Conservation (phyloP, 2,329 filamentous ascomycete species). For the Fusarium xylarioides region DNA sequence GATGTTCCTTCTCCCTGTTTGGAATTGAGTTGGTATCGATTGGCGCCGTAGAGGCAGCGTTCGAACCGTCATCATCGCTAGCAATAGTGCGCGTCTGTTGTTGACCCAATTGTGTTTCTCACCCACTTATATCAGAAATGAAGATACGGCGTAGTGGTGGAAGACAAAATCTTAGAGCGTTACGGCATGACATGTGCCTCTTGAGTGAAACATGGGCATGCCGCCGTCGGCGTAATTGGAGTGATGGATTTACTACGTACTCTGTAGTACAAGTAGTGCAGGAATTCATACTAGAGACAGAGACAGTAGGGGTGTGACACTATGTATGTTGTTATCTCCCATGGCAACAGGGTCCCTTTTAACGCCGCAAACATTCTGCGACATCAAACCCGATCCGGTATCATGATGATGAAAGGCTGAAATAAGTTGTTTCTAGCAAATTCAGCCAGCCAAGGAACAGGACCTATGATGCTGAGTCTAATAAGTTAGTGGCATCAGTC, state of each 20-base stretch:
- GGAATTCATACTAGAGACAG: constrained; percentile 10
- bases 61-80: constrained; percentile 3
- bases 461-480: neutral
- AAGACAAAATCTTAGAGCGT: constrained; percentile 16
- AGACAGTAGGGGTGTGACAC: constrained; percentile 14
- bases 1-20: neutral
- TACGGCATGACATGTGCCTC: constrained; percentile 8
- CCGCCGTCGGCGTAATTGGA: constrained; percentile 8
- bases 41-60: neutral
- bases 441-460: constrained; percentile 22
- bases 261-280: too few species aligned
- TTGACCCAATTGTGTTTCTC: neutral
- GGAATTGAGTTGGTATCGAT: neutral
- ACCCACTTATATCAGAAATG: constrained; percentile 26
- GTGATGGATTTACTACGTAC: neutral
- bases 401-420: constrained; percentile 12
- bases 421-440: constrained; percentile 8
- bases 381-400: constrained; percentile 20
- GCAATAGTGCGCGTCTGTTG: neutral
- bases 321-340: constrained; percentile 31
- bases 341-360: constrained; percentile 30
- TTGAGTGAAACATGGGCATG: constrained; percentile 23
- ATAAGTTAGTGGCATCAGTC: constrained; percentile 7
- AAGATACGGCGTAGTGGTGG: neutral
- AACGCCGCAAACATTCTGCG: constrained; percentile 18